Base-by-base conservation (phyloP, 169 alveolate species). In the Cryptosporidium muris region DNA sequence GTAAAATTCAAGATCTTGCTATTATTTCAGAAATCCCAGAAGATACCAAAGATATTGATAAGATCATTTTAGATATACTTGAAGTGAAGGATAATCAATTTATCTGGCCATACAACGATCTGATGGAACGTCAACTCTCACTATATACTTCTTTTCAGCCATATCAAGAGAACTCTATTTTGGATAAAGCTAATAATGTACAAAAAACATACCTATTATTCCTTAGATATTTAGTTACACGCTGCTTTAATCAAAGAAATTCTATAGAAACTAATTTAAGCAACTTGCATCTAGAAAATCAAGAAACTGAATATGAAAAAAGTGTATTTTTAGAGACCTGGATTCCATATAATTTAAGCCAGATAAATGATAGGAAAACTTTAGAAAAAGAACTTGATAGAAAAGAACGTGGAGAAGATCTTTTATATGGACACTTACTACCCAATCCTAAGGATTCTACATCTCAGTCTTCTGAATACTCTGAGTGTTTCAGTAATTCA, bases 341-440 rank as follows among this genome's bases (percentile, higher is more conserved):
- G 94, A 88, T 88, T 42, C 95, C 95, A 47, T 65, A 91, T 14
- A 74, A 89, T 64, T 89, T 92, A 53, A 81, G 91, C 49, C 94
- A 92, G 64, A 89, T 92, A 8, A 49, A 80, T 43, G 94, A 91
- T 54, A 64, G 91, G 37, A 82, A 81, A 40, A 88, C 89, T 4
- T 82, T 92, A 42, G 93, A 91, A 81, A 88, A 56, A 60, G 93
- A 90, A 38, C 65, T 88, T 40, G 81, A 67, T 48, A 60, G 89
- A 40, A 63, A 81, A 34, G 81, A 65, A 34, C 52, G 82, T 36
- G 88, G 88, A 5, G 88, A 89, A 38, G 81, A 89, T 51, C 80
- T 89, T 36, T 62, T 89, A 47, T 89, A 66, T 52, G 81, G 67
- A 37, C 85, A 89, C 36, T 68, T 89, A 11, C 37, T 89, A 58